phyloP scores from a whole-genome alignment of 2,329 filamentous ascomycete genomes.

The Venturia carpophila region DNA sequence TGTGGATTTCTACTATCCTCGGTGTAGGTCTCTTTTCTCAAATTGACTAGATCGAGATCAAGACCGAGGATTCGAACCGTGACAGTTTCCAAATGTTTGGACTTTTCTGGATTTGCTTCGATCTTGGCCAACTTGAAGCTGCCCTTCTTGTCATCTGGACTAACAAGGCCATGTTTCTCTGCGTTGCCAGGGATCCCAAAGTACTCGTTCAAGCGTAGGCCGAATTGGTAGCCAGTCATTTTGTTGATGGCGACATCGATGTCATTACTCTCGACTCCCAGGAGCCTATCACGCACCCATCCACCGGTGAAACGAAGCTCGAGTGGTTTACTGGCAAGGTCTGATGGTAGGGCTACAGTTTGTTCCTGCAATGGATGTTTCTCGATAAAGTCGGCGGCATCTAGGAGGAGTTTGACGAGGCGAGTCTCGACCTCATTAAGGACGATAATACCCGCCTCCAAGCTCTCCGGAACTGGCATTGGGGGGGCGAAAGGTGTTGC shows the following conservation, averaged over 20 bases:
- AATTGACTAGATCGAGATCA: slow-evolving; percentile 89
- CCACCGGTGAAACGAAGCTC: slow-evolving; percentile 74
- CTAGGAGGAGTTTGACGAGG: slow-evolving; percentile 56
- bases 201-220: slow-evolving; percentile 59
- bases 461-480: not conserved
- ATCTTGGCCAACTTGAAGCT: slow-evolving; percentile 68
- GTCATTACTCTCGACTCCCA: slow-evolving; percentile 65
- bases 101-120: slow-evolving; percentile 87
- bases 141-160: slow-evolving; percentile 52
- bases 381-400: slow-evolving; percentile 67
- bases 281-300: slow-evolving; percentile 79
- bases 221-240: slow-evolving; percentile 75
- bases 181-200: slow-evolving; percentile 54
- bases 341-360: slow-evolving; percentile 34
- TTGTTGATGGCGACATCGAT: slow-evolving; percentile 80
- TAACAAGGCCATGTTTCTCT: slow-evolving; percentile 50
- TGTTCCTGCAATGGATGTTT: slow-evolving; percentile 25
- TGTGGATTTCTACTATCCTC: slow-evolving; percentile 84
- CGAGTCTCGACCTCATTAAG: slow-evolving; percentile 69
- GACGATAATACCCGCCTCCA: slow-evolving; percentile 31
- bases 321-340: slow-evolving; percentile 39
- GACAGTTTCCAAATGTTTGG: slow-evolving; percentile 89
- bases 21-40: slow-evolving; percentile 83
- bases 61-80: slow-evolving; percentile 78
- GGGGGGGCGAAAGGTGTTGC: not conserved